Evolutionary conservation across 2,329 filamentous ascomycete genomes (phyloP).

Genomic region (Chaetomium globosum): DNA sequence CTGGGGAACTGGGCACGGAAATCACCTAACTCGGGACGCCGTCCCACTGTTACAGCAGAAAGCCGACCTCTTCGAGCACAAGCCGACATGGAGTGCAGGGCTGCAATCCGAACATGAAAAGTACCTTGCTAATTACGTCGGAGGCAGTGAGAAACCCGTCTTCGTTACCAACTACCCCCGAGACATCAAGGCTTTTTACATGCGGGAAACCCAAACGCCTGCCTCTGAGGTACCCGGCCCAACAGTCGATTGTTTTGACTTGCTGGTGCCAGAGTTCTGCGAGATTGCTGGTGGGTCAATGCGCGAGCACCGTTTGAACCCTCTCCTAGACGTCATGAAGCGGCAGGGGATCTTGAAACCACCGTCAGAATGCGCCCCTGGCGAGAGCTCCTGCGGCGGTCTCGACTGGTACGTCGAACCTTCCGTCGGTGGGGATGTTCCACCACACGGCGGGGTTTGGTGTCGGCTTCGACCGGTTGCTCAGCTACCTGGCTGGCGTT

Average conservation of each 20-base stretch:
- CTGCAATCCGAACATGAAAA: constrained; percentile 92
- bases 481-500: constrained; percentile 81
- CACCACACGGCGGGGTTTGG: constrained; percentile 92
- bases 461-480: constrained; percentile 81
- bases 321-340: constrained; percentile 71
- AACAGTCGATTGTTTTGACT: constrained; percentile 88
- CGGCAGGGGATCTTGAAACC: constrained; percentile 61
- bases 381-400: constrained; percentile 39
- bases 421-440: constrained; percentile 84
- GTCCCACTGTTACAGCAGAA: constrained; percentile 68
- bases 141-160: constrained; percentile 63
- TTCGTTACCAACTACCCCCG: constrained; percentile 95
- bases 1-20: constrained; percentile 71
- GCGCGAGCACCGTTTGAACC: constrained; percentile 75
- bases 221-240: constrained; percentile 19
- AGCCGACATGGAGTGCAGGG: constrained; percentile 70
- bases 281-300: constrained; percentile 88
- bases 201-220: constrained; percentile 45
- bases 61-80: constrained; percentile 64
- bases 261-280: constrained; percentile 81
- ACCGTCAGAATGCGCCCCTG: constrained; percentile 28
- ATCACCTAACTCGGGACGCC: constrained; percentile 82
- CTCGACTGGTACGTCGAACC: constrained; percentile 87
- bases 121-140: constrained; percentile 69
- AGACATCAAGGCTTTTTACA: constrained; percentile 85